Conservation (phyloP, 345 rosid genomes). For the Eucalyptus sp. region DNA sequence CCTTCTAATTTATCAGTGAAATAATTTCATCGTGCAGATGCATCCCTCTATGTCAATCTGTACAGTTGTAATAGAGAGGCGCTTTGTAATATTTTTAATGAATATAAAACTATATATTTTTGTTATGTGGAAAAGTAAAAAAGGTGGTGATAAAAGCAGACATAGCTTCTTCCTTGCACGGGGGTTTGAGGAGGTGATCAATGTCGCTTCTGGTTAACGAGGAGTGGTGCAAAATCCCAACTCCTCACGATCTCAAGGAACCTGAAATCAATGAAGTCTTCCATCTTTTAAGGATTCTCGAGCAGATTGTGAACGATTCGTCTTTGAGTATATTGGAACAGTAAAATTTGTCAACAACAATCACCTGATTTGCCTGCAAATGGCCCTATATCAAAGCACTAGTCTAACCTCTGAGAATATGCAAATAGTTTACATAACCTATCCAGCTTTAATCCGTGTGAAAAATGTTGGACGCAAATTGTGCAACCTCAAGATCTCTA, state of each 20-base stretch:
- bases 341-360: neutral
- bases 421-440: neutral
- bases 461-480: too few relatives aligned
- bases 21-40: neutral
- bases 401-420: neutral
- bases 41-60: neutral
- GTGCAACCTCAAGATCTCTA: too few relatives aligned
- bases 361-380: neutral
- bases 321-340: neutral
- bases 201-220: neutral
- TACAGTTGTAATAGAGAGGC: neutral
- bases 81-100: neutral
- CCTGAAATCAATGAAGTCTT: neutral
- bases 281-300: neutral
- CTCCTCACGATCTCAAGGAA: neutral
- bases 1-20: neutral
- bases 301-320: neutral
- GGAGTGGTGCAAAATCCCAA: neutral
- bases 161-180: neutral
- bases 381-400: neutral
- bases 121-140: neutral
- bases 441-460: neutral
- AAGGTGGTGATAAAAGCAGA: neutral
- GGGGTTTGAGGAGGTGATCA: neutral
- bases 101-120: too few relatives aligned